These are phyloP conservation scores for Plasmodium relictum DNA, from an alignment of 169 alveolate species.

Conservation along the genomic window DNA sequence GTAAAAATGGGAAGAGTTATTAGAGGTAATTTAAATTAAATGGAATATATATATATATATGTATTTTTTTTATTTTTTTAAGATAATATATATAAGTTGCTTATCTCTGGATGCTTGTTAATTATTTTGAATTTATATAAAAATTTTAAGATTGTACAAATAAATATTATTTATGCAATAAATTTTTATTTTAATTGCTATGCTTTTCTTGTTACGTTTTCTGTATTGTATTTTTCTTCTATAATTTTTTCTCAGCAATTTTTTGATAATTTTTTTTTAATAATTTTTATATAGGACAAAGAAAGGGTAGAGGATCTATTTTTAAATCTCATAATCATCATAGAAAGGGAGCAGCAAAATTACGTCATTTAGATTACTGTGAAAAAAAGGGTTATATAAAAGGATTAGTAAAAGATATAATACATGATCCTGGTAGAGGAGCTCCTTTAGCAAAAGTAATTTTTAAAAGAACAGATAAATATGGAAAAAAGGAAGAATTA, in stretches of 20 bases:
- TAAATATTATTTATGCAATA: no score
- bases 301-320: slow-evolving; percentile 98
- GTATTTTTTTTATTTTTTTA: slow-evolving; percentile 10
- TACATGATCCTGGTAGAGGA: slow-evolving; percentile 99
- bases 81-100: no score
- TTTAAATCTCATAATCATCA: slow-evolving; percentile 95
- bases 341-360: slow-evolving; percentile 97
- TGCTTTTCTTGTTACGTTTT: neutral
- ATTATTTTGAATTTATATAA: no score
- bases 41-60: neutral
- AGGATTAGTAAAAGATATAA: slow-evolving; percentile 97
- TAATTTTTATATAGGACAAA: slow-evolving; percentile 90
- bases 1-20: slow-evolving; percentile 74
- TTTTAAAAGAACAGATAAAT: slow-evolving; percentile 98
- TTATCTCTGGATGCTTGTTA: no score
- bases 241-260: neutral
- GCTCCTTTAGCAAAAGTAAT: slow-evolving; percentile 98
- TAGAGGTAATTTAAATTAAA: slow-evolving; percentile 54
- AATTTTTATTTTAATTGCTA: no score
- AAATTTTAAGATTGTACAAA: no score
- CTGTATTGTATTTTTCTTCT: neutral
- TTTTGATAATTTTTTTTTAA: neutral
- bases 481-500: slow-evolving; percentile 94
- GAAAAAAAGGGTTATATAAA: slow-evolving; percentile 95
- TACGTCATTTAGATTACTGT: slow-evolving; percentile 96